Evolutionary conservation across 2,329 filamentous ascomycete genomes (phyloP).

Genomic region (Phaeosphaeria sp.): DNA sequence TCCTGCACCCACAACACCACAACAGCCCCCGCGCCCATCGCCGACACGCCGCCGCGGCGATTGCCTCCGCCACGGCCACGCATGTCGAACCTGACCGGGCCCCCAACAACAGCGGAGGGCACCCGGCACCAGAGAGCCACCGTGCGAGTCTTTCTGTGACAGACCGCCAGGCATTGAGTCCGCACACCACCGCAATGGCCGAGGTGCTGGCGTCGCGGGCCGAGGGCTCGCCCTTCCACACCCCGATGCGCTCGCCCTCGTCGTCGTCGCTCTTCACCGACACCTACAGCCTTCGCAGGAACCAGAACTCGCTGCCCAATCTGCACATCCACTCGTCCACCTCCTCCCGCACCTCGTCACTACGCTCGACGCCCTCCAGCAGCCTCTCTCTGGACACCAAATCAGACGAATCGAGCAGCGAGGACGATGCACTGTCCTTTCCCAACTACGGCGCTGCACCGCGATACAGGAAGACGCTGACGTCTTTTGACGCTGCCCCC

Average conservation of each 20-base stretch:
- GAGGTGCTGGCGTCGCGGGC: conserved; percentile 44
- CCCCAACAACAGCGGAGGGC: conserved; percentile 31
- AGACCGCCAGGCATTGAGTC: conserved; percentile 30
- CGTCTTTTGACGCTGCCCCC: conserved; percentile 32
- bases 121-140: conserved; percentile 28
- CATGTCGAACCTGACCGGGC: conserved; percentile 40
- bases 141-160: conserved; percentile 18
- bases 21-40: conserved; percentile 11
- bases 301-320: conserved; percentile 45
- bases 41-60: conserved; percentile 8
- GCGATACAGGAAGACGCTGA: conserved; percentile 19
- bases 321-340: conserved; percentile 43
- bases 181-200: conserved; percentile 40
- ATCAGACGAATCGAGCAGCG: conserved; percentile 53
- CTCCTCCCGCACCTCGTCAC: conserved; percentile 58
- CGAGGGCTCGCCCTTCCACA: conserved; percentile 43
- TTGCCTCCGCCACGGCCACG: conserved; percentile 25
- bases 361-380: conserved; percentile 68
- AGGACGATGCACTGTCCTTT: conserved; percentile 55
- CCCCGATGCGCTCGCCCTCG: conserved; percentile 50
- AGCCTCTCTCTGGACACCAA: conserved; percentile 68
- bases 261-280: conserved; percentile 54
- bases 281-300: conserved; percentile 41
- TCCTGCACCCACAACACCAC: conserved; percentile 17
- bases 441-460: conserved; percentile 48